Evolutionary conservation across 306 rosid genomes (phyloP).

Genomic region (Pterocarpus macrocarpus): DNA sequence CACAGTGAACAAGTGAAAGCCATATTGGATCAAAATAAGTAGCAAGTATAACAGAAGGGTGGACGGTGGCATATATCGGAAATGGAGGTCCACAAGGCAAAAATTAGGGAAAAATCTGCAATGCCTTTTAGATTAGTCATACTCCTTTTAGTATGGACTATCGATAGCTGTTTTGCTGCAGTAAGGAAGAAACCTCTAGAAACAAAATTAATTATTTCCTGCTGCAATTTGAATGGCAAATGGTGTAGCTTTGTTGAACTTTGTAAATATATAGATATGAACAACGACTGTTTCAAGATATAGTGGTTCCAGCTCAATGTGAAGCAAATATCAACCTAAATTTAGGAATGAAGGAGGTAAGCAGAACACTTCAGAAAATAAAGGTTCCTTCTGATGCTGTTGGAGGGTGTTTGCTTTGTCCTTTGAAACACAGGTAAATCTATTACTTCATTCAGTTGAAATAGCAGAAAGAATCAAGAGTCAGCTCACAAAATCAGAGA

Average conservation of each 20-base stretch:
- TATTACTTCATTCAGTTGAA: conserved; percentile 3
- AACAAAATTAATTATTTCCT: not conserved
- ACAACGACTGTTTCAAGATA: not conserved
- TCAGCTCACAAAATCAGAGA: not conserved
- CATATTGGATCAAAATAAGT: conserved; percentile 19
- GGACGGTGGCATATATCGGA: conserved; percentile 13
- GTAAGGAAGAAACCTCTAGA: conserved; percentile 12
- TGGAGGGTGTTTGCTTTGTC: not conserved
- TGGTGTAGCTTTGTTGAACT: not conserved
- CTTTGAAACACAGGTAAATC: not conserved
- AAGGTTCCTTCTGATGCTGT: not conserved
- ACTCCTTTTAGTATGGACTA: conserved; percentile 14
- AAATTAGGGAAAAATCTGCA: conserved; percentile 18
- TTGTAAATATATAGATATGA: not conserved
- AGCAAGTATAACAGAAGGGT: not conserved
- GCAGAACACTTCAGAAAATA: not conserved
- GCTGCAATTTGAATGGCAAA: not conserved
- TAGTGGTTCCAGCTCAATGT: not conserved
- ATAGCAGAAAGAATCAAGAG: conserved; percentile 29
- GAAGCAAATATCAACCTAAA: not conserved
- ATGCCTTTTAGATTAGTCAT: conserved; percentile 30
- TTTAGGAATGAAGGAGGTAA: not conserved
- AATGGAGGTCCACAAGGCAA: not conserved
- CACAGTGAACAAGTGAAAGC: not conserved
- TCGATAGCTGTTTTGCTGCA: conserved; percentile 25